These are phyloP conservation scores for Anethum foeniculum DNA, from an alignment of 140 eudicot species.

Conservation along the genomic window DNA sequence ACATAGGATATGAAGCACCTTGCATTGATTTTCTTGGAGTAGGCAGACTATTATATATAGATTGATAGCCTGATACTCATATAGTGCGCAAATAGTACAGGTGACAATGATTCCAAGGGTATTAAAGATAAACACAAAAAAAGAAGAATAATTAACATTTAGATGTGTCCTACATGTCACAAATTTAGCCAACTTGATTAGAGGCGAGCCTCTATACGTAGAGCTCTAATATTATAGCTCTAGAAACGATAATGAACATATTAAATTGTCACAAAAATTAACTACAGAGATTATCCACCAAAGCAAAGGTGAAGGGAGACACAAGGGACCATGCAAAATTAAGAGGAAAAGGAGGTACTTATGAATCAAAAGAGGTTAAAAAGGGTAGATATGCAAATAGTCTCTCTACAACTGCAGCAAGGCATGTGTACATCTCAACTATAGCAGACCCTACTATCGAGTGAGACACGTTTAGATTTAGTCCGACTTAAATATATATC, in stretches of 20 bases:
- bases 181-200: neutral
- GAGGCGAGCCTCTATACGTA: neutral
- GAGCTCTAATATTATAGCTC: neutral
- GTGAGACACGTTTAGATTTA: too few species aligned
- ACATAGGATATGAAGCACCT: neutral
- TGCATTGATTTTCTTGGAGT: neutral
- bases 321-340: neutral
- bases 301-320: neutral
- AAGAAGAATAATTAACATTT: neutral
- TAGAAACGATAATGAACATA: neutral
- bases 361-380: too few species aligned
- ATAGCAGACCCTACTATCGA: too few species aligned
- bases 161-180: constrained; percentile 5
- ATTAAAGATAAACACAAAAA: neutral
- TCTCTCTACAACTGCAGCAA: too few species aligned
- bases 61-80: neutral
- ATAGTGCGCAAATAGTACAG: neutral
- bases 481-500: too few species aligned
- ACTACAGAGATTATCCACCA: neutral
- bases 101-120: neutral
- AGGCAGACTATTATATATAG: neutral
- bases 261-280: neutral
- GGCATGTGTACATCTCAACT: too few species aligned
- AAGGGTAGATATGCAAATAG: too few species aligned
- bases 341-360: neutral